Evolutionary conservation across 495 filamentous ascomycete species (phyloP).

Genomic region (Polyplosphaeria fusca): DNA sequence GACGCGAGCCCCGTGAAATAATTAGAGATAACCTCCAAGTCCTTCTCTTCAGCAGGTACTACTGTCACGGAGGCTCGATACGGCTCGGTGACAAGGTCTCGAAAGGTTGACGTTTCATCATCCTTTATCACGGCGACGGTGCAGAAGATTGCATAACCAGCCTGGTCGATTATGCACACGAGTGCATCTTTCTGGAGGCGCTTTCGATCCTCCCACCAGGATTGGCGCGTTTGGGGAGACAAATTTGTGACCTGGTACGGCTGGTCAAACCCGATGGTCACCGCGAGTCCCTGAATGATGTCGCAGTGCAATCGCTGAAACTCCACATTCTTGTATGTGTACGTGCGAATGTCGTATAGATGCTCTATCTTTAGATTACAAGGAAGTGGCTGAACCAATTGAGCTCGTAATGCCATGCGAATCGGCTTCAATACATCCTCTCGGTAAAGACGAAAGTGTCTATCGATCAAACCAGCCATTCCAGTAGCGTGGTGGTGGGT

Average conservation of each 20-base stretch:
- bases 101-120: conserved; percentile 5
- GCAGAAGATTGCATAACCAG: conserved; percentile 50
- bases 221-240: conserved; percentile 1
- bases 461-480: conserved; percentile 60
- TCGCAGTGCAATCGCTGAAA: conserved; percentile 45
- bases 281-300: conserved; percentile 51
- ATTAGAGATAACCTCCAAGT: not conserved
- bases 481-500: conserved; percentile 55
- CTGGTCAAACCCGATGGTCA: conserved; percentile 42
- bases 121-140: conserved; percentile 45
- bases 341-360: not conserved
- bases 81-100: not conserved
- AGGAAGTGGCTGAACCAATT: too few relatives aligned
- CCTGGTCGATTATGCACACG: conserved; percentile 23
- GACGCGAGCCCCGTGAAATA: not conserved
- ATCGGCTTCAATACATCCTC: conserved; percentile 65
- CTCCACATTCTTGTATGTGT: not conserved
- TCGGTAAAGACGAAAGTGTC: conserved; percentile 66
- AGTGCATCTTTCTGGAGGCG: conserved; percentile 17
- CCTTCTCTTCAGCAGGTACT: conserved; percentile 5
- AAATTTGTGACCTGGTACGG: not conserved
- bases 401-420: conserved; percentile 52
- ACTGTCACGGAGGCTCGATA: conserved; percentile 1
- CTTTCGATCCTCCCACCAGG: conserved; percentile 15
- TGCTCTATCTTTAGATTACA: too few relatives aligned